Conservation (phyloP, 2,329 filamentous ascomycete species). For the Sarocladiaceae sp. region DNA sequence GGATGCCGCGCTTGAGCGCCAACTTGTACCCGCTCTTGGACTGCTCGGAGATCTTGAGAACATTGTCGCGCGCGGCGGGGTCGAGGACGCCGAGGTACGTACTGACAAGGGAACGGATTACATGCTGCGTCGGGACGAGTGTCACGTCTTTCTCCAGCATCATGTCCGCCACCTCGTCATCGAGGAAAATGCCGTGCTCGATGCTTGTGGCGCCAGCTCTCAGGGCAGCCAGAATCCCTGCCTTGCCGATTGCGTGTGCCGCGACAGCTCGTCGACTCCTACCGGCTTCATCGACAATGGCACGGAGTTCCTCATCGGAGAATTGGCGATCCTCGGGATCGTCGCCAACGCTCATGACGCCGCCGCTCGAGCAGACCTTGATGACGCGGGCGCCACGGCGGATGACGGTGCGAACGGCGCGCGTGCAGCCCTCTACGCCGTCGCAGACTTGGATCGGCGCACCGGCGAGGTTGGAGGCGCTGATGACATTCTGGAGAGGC, state of each 20-base stretch:
- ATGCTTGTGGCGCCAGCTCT: constrained; percentile 37
- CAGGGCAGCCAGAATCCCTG: constrained; percentile 38
- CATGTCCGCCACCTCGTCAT: constrained; percentile 35
- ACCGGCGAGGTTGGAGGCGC: neutral
- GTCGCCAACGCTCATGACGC: constrained; percentile 35
- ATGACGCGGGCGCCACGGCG: constrained; percentile 41
- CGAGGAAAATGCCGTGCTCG: constrained; percentile 41
- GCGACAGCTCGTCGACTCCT: constrained; percentile 33
- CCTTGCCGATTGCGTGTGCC: constrained; percentile 39
- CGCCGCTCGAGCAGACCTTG: constrained; percentile 39
- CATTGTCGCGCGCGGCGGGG: constrained; percentile 29
- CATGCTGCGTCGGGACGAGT: constrained; percentile 36
- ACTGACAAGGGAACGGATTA: constrained; percentile 32
- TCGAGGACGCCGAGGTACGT: constrained; percentile 24
- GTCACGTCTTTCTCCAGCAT: constrained; percentile 39
- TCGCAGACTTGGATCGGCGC: constrained; percentile 32
- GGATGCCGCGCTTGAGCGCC: constrained; percentile 36
- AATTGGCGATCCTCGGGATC: constrained; percentile 37
- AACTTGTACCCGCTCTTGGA: constrained; percentile 31
- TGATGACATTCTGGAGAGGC: constrained; percentile 25
- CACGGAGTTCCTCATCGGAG: constrained; percentile 31
- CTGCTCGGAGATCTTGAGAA: constrained; percentile 28
- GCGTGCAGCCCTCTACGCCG: constrained; percentile 38
- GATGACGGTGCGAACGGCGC: constrained; percentile 34
- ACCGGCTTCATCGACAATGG: constrained; percentile 36